A percentile compares a stretch with the other conserved stretches of the same genome.
Conservation (phyloP, 2,329 filamentous ascomycete species). For the Colletotrichum liaoningense region DNA sequence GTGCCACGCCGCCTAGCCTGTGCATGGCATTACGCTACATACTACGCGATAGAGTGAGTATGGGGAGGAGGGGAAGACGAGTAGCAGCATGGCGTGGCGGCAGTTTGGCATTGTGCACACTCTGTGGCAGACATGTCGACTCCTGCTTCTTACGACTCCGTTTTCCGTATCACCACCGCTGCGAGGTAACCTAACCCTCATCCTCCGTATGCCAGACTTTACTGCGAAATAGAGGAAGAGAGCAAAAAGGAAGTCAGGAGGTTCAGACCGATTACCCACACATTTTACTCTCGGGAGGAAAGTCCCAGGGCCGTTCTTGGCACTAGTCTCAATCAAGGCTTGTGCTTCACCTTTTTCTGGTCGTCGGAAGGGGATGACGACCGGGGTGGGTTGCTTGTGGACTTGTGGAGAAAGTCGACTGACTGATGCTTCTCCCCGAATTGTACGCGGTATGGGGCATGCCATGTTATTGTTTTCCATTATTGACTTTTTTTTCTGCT, state of each 20-base stretch:
- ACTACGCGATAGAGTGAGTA: background rate
- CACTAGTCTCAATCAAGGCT: background rate
- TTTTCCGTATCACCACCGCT: background rate
- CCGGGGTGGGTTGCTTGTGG: background rate
- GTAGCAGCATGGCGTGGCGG: background rate
- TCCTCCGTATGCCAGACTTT: no score
- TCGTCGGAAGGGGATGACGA: background rate
- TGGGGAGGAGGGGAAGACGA: background rate
- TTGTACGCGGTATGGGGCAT: background rate
- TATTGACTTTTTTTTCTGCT: background rate
- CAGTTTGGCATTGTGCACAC: background rate
- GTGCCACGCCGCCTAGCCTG: background rate
- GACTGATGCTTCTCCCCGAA: background rate
- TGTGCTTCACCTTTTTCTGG: background rate
- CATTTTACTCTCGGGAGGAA: slow-evolving; percentile 2
- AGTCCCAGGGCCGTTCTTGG: background rate
- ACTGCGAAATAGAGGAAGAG: no score
- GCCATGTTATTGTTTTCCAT: background rate
- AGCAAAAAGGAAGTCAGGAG: background rate
- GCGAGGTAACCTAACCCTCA: background rate
- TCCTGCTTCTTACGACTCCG: background rate
- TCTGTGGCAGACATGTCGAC: background rate
- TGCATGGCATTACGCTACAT: background rate
- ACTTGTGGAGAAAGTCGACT: background rate
- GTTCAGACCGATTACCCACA: background rate